phyloP scores from a whole-genome alignment of 169 alveolate genomes.

The Ichthyophthirius multifiliis region DNA sequence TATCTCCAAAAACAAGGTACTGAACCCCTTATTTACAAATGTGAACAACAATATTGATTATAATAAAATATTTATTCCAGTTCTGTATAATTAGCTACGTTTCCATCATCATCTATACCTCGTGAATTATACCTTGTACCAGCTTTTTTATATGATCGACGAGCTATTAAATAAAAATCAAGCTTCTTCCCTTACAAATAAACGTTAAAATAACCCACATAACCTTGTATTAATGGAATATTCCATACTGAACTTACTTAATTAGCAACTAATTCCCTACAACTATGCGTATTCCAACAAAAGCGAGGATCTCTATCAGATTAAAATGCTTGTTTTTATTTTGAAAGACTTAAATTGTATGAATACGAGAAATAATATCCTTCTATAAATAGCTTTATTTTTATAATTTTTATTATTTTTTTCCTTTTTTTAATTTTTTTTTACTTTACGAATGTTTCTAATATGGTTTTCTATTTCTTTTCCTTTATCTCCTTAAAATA shows the following conservation, averaged over 20 bases:
- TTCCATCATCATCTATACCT: constrained; percentile 72
- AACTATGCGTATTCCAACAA: constrained; percentile 10
- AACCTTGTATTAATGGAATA: constrained; percentile 32
- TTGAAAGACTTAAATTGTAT: constrained; percentile 11
- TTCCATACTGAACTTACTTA: not conserved
- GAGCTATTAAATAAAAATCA: constrained; percentile 46
- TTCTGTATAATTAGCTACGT: constrained; percentile 66
- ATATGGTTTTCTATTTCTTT: not conserved
- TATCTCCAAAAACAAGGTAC: constrained; percentile 57
- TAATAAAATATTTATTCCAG: constrained; percentile 50
- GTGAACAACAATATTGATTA: constrained; percentile 37
- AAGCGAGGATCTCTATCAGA: not conserved
- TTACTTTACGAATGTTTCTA: not conserved
- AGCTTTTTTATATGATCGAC: constrained; percentile 58
- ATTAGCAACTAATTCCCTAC: not conserved
- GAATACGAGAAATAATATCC: constrained; percentile 16
- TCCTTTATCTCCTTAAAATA: not conserved
- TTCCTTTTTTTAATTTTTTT: not conserved
- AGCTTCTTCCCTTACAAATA: constrained; percentile 10
- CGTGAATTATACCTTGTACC: constrained; percentile 68
- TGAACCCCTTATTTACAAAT: constrained; percentile 55
- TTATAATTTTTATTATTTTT: not conserved
- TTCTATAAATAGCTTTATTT: not conserved
- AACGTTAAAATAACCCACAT: constrained; percentile 1
- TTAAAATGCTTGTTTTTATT: not conserved